Evolutionary conservation across 1,284 basidiomycete species (phyloP).

Genomic region (Athelia psychrophila): DNA sequence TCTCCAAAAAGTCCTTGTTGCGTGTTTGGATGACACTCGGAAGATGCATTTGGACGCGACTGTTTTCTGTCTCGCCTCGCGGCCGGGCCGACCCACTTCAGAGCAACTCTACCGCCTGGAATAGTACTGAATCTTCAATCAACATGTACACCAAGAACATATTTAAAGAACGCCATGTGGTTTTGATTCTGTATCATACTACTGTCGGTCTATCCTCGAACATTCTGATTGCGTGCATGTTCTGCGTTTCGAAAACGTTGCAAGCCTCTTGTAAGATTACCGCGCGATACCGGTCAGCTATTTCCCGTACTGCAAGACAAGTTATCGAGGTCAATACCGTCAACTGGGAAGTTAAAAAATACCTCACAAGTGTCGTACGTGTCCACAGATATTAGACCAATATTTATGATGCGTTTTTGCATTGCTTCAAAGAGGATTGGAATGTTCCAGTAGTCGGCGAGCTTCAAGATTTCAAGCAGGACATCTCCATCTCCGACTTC

Average conservation of each 20-base stretch:
- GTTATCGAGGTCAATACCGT: background rate
- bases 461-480: conserved; percentile 10
- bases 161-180: no score
- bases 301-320: background rate
- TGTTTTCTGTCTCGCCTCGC: no score
- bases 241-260: background rate
- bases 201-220: background rate
- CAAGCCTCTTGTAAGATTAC: background rate
- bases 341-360: background rate
- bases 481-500: conserved; percentile 7
- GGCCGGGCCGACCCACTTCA: no score
- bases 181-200: no score
- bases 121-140: no score
- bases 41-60: no score
- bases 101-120: no score
- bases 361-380: background rate
- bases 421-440: conserved; percentile 4
- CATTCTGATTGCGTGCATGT: background rate
- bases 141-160: no score
- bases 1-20: no score
- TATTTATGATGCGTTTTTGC: conserved; percentile 1
- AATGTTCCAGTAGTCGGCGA: conserved; percentile 12
- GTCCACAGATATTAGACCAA: background rate
- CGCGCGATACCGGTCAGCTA: background rate
- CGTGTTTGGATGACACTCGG: no score